Evolutionary conservation across 495 filamentous ascomycete species (phyloP).

Genomic region (Lepraria neglecta): DNA sequence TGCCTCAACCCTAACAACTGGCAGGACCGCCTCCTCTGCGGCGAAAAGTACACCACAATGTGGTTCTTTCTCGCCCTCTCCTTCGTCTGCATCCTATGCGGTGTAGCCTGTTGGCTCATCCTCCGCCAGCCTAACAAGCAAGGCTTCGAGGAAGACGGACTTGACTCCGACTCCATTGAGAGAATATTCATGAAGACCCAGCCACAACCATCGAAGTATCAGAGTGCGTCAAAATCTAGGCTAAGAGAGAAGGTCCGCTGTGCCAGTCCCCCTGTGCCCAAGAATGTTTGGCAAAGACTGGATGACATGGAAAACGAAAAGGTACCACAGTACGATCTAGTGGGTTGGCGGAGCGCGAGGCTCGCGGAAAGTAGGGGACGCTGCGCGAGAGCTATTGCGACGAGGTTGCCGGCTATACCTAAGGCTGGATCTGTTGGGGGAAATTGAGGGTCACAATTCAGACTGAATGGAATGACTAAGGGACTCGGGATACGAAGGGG

Average conservation of each 20-base stretch:
- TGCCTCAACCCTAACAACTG: background rate
- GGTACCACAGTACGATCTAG: background rate
- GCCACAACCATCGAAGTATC: background rate
- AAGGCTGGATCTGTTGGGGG: background rate
- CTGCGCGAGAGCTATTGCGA: background rate
- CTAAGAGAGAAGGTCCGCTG: constrained; percentile 1
- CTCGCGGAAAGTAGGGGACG: background rate
- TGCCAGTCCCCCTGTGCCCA: background rate
- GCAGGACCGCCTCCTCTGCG: constrained; percentile 9
- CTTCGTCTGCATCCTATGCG: background rate
- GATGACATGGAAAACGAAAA: background rate
- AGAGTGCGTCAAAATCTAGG: background rate
- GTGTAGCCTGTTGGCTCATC: background rate
- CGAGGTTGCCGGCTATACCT: background rate
- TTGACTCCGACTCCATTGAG: background rate
- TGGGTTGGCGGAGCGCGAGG: background rate
- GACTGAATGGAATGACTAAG: too few relatives aligned
- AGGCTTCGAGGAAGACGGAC: background rate
- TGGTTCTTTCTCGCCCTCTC: background rate
- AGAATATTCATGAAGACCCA: too few relatives aligned
- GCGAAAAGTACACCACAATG: background rate
- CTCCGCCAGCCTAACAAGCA: background rate
- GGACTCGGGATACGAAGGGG: too few relatives aligned
- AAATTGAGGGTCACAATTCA: too few relatives aligned
- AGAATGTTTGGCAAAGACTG: background rate